Percentiles rank a stretch among this genome's conserved stretches.
Evolutionary conservation across 2,329 filamentous ascomycete genomes (phyloP).

Genomic region (Biscogniauxia sp.): DNA sequence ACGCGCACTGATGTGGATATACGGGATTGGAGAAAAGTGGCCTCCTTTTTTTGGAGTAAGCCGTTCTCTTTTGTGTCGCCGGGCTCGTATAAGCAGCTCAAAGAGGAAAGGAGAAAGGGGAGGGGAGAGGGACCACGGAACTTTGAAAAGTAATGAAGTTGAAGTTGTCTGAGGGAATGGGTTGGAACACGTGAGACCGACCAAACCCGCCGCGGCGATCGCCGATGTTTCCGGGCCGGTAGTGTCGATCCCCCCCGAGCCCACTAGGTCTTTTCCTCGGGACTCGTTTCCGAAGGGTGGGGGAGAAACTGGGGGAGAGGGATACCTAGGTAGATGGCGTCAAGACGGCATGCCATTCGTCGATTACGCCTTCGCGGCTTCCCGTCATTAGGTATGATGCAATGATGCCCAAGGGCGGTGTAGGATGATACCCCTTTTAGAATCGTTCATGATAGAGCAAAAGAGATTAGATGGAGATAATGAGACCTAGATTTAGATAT

Average conservation of each 20-base stretch:
- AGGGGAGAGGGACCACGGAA: too few relatives aligned
- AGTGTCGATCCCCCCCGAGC: not conserved
- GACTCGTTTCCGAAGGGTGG: not conserved
- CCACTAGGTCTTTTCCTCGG: not conserved
- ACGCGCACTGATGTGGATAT: not conserved
- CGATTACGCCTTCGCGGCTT: too few relatives aligned
- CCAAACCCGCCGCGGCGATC: not conserved
- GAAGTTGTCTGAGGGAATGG: too few relatives aligned
- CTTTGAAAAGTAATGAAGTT: too few relatives aligned
- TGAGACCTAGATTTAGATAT: too few relatives aligned
- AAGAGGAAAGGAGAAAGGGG: too few relatives aligned
- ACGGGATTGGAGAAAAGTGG: constrained; percentile 31
- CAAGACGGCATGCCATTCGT: too few relatives aligned
- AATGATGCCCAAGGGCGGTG: constrained; percentile 29
- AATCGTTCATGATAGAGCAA: constrained; percentile 24
- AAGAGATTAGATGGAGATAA: constrained; percentile 14
- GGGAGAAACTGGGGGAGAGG: too few relatives aligned
- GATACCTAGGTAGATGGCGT: too few relatives aligned
- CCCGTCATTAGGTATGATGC: constrained; percentile 18
- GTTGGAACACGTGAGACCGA: not conserved
- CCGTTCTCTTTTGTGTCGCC: too few relatives aligned
- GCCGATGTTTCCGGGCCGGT: not conserved
- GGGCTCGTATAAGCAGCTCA: too few relatives aligned
- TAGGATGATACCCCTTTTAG: constrained; percentile 33
- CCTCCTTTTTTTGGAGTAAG: too few relatives aligned